phyloP scores from a whole-genome alignment of 768 basidiomycete genomes.

The Auriscalpium orientale region DNA sequence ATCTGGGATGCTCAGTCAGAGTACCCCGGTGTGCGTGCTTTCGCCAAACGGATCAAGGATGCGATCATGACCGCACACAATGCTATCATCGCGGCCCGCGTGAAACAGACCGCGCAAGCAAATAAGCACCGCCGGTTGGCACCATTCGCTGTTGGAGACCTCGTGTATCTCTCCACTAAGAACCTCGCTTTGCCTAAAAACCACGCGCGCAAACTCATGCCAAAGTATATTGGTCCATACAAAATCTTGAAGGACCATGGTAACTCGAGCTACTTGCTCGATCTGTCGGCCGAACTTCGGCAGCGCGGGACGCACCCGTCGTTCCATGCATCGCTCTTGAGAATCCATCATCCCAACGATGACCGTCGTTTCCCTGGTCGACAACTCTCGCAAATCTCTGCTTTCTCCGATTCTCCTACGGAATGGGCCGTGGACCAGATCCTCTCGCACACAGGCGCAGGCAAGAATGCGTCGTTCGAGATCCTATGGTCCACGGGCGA shows the following conservation, averaged over 20 bases:
- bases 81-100: conserved; percentile 26
- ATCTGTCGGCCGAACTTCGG: background rate
- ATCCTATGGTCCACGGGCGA: background rate
- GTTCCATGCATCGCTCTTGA: background rate
- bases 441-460: background rate
- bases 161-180: conserved; percentile 30
- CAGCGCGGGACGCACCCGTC: background rate
- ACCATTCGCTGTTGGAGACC: conserved; percentile 15
- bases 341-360: background rate
- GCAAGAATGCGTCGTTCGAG: background rate
- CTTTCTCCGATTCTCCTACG: background rate
- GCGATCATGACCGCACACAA: conserved; percentile 27
- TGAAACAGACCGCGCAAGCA: conserved; percentile 24
- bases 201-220: conserved; percentile 27
- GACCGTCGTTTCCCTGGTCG: background rate
- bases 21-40: conserved; percentile 24
- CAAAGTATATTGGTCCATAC: conserved; percentile 34
- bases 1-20: conserved; percentile 19
- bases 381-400: background rate
- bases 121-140: conserved; percentile 13
- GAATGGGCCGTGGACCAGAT: background rate
- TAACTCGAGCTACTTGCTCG: background rate
- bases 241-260: conserved; percentile 13
- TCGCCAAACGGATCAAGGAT: conserved; percentile 19
- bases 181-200: conserved; percentile 29